phyloP scores from a whole-genome alignment of 1,139 yeast genomes.

The Pichia sp. region DNA sequence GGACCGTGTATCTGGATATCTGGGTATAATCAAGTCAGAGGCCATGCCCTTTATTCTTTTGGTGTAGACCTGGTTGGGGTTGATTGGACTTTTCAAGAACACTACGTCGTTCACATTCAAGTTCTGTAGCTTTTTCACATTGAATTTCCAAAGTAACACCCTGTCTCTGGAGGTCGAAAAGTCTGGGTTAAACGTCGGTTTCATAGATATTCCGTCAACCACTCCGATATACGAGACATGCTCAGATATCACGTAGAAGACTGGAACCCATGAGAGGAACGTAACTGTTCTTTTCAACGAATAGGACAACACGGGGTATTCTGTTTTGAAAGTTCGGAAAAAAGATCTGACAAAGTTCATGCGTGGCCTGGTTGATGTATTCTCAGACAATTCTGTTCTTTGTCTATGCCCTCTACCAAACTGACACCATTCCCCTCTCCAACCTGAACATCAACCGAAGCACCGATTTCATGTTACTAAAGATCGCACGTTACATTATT shows the following conservation, averaged over 20 bases:
- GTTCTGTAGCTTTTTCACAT: conserved; percentile 44
- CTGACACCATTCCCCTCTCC: too few species aligned
- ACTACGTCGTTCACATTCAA: conserved; percentile 67
- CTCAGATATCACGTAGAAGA: conserved; percentile 61
- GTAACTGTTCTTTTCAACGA: conserved; percentile 28
- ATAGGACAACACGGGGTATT: conserved; percentile 21
- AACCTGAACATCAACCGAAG: not conserved
- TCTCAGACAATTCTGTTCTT: not conserved
- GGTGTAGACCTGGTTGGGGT: conserved; percentile 69
- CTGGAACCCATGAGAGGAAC: conserved; percentile 70
- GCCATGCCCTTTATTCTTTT: conserved; percentile 69
- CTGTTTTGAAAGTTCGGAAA: not conserved
- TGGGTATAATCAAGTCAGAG: conserved; percentile 45
- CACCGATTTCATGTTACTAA: not conserved
- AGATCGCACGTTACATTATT: not conserved
- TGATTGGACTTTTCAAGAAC: conserved; percentile 69
- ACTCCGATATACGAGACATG: conserved; percentile 71
- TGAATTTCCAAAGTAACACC: conserved; percentile 66
- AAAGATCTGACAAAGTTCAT: conserved; percentile 7
- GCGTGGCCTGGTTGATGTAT: too few species aligned
- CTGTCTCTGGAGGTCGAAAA: conserved; percentile 48
- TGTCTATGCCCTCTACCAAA: not conserved
- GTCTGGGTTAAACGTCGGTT: conserved; percentile 74
- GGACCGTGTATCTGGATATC: conserved; percentile 61
- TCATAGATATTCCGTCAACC: conserved; percentile 83